Evolutionary conservation across 139 green algal species (phyloP).

Genomic region (Pycnococcus provasolii): DNA sequence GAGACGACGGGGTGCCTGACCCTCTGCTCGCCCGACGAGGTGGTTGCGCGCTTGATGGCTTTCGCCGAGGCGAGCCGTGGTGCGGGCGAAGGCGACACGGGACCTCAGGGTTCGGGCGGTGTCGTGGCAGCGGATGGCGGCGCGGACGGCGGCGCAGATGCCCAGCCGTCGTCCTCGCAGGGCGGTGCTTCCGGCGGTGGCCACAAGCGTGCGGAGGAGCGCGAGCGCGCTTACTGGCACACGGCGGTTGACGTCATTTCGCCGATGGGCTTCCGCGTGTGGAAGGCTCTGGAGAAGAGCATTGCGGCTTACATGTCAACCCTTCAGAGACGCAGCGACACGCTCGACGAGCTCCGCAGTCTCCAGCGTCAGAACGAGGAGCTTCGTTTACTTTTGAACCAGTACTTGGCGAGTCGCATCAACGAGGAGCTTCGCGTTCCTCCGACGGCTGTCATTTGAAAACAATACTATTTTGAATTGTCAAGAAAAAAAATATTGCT

Average conservation of each 20-base stretch:
- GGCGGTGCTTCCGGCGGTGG: neutral
- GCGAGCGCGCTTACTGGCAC: constrained; percentile 39
- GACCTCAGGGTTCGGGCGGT: no score
- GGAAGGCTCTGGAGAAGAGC: constrained; percentile 50
- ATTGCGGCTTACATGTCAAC: constrained; percentile 52
- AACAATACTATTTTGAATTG: no score
- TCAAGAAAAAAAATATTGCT: no score
- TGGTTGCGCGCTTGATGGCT: no score
- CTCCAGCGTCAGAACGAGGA: constrained; percentile 62
- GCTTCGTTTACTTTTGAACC: constrained; percentile 57
- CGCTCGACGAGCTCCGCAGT: constrained; percentile 38
- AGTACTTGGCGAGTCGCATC: constrained; percentile 55
- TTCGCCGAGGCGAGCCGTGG: no score
- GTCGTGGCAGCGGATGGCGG: no score
- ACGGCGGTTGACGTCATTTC: constrained; percentile 40
- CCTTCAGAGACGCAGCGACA: constrained; percentile 37
- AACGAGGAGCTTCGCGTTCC: constrained; percentile 8
- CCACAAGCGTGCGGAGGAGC: constrained; percentile 8
- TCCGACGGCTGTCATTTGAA: neutral
- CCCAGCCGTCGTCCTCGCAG: neutral
- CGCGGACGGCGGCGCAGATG: neutral
- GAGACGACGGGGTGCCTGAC: no score
- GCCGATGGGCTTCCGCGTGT: constrained; percentile 44
- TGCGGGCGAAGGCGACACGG: no score
- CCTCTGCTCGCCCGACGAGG: no score